Evolutionary conservation across 257 asterid species (phyloP), one percentile per base, ranked within the genome.

Genomic region (Craterostigma plantagineum): DNA sequence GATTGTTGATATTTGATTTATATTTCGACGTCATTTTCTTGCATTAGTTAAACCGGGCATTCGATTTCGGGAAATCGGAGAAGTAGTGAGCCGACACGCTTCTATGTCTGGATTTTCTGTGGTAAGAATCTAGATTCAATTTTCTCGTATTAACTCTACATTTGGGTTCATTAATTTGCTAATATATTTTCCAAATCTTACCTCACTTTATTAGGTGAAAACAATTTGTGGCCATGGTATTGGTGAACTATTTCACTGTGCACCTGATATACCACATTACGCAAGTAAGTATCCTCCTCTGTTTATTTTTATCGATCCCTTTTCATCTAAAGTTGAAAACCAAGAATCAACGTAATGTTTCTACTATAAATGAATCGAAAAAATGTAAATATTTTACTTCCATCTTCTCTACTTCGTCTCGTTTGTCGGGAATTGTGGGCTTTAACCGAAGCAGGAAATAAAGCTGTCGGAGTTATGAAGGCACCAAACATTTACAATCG

Each of bases 221-320:
- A 76, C 98, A 12, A 67, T 66, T 58, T 82, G 95, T 51, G 98
- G 98, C 56, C 98, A 87, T 70, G 98, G 98, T 43, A 79, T 87
- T 56, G 98, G 98, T 6, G 93, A 79, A 66, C 92, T 90, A 58
- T 83, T 82, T 66, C 95, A 90, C 54, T 90, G 93, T 50, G 95
- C 93, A n/a, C 98, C 95, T 46, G 74, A 83, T 50, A 83, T 90
- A 66, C 98, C 92, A 5, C 98, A 83, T 72, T 90, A 90, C 69
- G 76, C 98, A 16, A 70, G n/a, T n/a, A n/a, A n/a, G 98, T 90
- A 90, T 82, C 95, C 98, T 79, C 34, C 3, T 18, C 42, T 46
- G 43, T 11, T 11, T 1, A 1, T 39, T 17, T 8, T 14, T 12
- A 8, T 16, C 8, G 40, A 12, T 36, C n/a, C n/a, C n/a, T n/a